These are phyloP conservation scores for Phialophora verrucosa DNA, from an alignment of 2,329 filamentous ascomycete genomes.

Conservation along the genomic window DNA sequence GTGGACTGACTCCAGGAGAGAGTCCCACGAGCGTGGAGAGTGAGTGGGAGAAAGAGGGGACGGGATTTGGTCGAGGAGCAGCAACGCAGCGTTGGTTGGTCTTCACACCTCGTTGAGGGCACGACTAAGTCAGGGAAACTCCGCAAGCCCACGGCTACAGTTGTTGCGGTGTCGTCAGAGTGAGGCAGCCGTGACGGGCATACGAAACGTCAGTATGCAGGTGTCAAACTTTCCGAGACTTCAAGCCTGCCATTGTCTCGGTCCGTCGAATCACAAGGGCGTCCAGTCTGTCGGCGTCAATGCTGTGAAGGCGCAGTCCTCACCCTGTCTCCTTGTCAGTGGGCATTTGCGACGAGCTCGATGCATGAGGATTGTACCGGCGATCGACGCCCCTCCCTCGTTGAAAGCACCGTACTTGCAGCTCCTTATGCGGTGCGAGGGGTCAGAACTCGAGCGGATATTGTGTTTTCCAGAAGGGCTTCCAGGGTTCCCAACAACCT, in stretches of 20 bases:
- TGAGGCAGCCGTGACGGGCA: neutral
- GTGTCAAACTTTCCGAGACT: neutral
- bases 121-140: neutral
- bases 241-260: neutral
- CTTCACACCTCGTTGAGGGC: neutral
- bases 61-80: neutral
- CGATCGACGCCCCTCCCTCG: neutral
- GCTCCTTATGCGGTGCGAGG: neutral
- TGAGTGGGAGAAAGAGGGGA: neutral
- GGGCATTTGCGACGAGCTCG: neutral
- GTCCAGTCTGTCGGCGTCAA: constrained; percentile 3
- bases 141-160: neutral
- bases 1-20: neutral
- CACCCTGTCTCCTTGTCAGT: neutral
- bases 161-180: neutral
- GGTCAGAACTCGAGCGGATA: neutral
- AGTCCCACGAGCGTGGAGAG: neutral
- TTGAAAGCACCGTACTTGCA: neutral
- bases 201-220: neutral
- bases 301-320: neutral
- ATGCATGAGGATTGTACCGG: neutral
- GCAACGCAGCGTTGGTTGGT: neutral
- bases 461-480: neutral
- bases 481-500: neutral
- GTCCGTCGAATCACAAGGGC: neutral